phyloP scores from a whole-genome alignment of 768 basidiomycete species.

The Cyclocybe aegerita region DNA sequence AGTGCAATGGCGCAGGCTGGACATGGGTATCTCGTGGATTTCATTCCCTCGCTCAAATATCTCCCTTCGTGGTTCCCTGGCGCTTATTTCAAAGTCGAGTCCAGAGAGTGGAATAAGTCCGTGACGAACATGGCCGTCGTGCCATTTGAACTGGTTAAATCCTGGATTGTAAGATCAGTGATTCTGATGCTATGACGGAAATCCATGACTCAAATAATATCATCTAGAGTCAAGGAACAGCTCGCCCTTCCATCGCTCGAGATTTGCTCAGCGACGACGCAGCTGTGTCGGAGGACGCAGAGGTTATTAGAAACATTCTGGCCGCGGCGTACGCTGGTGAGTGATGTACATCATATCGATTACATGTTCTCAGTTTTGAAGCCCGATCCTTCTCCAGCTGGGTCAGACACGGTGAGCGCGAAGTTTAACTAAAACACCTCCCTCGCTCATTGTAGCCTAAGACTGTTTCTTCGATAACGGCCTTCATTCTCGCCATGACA shows the following conservation, averaged over 20 bases:
- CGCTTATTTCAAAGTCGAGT: constrained; percentile 50
- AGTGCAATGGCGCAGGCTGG: constrained; percentile 29
- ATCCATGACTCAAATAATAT: background rate
- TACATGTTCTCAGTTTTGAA: background rate
- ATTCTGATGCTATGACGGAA: background rate
- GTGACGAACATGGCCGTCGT: constrained; percentile 30
- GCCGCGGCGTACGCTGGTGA: constrained; percentile 2
- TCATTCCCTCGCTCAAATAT: constrained; percentile 29
- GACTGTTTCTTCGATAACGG: constrained; percentile 3
- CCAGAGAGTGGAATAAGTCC: constrained; percentile 36
- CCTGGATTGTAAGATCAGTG: constrained; percentile 12
- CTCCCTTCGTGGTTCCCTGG: constrained; percentile 59
- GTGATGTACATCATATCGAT: background rate
- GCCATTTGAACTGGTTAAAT: constrained; percentile 27
- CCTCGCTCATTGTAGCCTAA: background rate
- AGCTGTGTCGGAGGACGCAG: background rate
- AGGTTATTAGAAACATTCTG: constrained; percentile 2
- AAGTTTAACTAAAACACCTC: background rate
- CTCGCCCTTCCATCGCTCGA: constrained; percentile 9
- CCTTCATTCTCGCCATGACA: constrained; percentile 38
- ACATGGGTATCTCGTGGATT: constrained; percentile 37
- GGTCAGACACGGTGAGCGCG: constrained; percentile 9
- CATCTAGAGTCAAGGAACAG: background rate
- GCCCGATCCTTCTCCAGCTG: background rate
- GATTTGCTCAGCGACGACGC: background rate